Conservation (phyloP, 352 stramenopile genomes). For the Pythium insidiosum region DNA sequence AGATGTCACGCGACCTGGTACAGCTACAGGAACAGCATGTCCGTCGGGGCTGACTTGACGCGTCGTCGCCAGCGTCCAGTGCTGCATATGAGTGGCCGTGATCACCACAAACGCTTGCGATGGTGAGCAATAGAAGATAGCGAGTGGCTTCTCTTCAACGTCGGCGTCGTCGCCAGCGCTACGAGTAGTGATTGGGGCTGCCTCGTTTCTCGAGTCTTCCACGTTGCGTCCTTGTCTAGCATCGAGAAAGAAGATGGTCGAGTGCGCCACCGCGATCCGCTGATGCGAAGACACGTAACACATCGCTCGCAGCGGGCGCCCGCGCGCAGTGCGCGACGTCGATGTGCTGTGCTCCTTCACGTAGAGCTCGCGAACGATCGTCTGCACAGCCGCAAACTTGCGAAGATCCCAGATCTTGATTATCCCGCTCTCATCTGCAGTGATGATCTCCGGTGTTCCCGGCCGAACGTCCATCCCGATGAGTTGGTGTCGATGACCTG, state of each 20-base stretch:
- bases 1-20: conserved; percentile 18
- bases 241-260: conserved; percentile 46
- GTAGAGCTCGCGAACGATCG: conserved; percentile 25
- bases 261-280: conserved; percentile 39
- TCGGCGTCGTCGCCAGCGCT: conserved; percentile 8
- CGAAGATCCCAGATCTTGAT: conserved; percentile 50
- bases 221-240: background rate
- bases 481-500: conserved; percentile 32
- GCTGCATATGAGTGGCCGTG: conserved; percentile 19
- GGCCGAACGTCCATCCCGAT: conserved; percentile 41
- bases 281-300: conserved; percentile 24
- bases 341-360: conserved; percentile 14
- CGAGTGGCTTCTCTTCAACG: conserved; percentile 23
- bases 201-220: no score
- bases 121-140: conserved; percentile 20
- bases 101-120: conserved; percentile 25
- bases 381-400: conserved; percentile 37
- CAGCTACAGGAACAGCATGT: conserved; percentile 15
- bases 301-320: conserved; percentile 28
- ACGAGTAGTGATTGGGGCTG: background rate
- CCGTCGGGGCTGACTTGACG: conserved; percentile 21
- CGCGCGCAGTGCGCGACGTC: no score
- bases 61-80: no score
- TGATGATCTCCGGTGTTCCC: conserved; percentile 38
- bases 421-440: conserved; percentile 35